Percentiles rank a stretch among this genome's conserved stretches.
Conservation (phyloP, 164 flowering plant species). For the Chimonanthus salicifolius region DNA sequence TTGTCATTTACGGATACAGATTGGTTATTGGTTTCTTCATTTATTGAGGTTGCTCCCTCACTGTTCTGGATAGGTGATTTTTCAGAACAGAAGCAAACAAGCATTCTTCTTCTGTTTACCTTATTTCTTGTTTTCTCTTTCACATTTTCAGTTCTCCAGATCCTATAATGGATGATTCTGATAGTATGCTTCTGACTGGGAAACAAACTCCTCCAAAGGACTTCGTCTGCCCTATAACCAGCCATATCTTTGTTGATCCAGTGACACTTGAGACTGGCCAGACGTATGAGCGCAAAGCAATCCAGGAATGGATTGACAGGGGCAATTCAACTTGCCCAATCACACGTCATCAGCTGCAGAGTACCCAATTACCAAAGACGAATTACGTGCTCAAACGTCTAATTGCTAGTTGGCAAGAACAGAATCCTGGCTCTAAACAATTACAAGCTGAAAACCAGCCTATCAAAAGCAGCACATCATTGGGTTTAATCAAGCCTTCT, state of each 20-base stretch:
- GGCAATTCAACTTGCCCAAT: slow-evolving; percentile 79
- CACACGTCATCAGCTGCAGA: slow-evolving; percentile 64
- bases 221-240: slow-evolving; percentile 80
- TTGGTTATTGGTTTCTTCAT: background rate
- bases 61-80: background rate
- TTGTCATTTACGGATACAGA: background rate
- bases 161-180: slow-evolving; percentile 41
- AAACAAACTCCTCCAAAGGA: slow-evolving; percentile 69
- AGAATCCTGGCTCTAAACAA: slow-evolving; percentile 26
- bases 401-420: slow-evolving; percentile 72
- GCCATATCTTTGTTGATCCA: slow-evolving; percentile 63
- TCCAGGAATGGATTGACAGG: slow-evolving; percentile 78
- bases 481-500: slow-evolving; percentile 26
- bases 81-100: background rate
- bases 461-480: slow-evolving; percentile 10
- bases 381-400: slow-evolving; percentile 78
- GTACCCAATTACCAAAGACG: slow-evolving; percentile 64
- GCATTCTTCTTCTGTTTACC: background rate
- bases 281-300: slow-evolving; percentile 76
- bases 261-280: slow-evolving; percentile 90
- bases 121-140: slow-evolving; percentile 10
- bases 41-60: background rate
- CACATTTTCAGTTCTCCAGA: slow-evolving; percentile 30
- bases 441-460: slow-evolving; percentile 17
- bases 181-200: slow-evolving; percentile 26